Percentiles rank a stretch among this genome's conserved stretches.
Evolutionary conservation across 2,329 filamentous ascomycete species (phyloP).

Genomic region (Seiridium unicorne): DNA sequence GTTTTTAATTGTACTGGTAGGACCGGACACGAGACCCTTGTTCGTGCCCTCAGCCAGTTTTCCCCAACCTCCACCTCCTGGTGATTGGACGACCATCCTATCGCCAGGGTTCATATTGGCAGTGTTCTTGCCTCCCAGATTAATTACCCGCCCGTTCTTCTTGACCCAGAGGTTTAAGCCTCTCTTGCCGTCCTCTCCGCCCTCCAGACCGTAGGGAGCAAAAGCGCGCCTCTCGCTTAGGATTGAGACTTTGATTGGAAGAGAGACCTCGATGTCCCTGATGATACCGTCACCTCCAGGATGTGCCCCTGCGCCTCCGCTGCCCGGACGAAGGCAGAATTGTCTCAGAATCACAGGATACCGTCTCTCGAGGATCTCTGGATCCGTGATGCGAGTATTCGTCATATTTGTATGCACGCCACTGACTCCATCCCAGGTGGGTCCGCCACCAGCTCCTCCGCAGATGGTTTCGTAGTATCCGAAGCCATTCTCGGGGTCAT

Average conservation of each 20-base stretch:
- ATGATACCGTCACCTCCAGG: conserved; percentile 1
- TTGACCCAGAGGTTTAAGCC: conserved; percentile 7
- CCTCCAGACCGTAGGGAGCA: conserved; percentile 3
- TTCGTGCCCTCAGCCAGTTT: neutral
- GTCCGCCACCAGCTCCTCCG: conserved; percentile 31
- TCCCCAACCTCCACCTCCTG: conserved; percentile 22
- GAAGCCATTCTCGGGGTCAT: conserved; percentile 22
- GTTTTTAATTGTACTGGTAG: neutral
- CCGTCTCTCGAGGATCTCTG: conserved; percentile 30
- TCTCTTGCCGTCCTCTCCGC: conserved; percentile 1
- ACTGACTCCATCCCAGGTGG: conserved; percentile 26
- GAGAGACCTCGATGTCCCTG: neutral
- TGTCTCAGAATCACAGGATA: conserved; percentile 11
- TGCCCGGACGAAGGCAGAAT: neutral
- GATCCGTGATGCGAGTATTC: conserved; percentile 34
- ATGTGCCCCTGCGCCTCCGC: neutral
- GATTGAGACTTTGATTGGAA: conserved; percentile 1
- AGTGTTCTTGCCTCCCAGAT: conserved; percentile 18
- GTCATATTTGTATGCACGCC: conserved; percentile 34
- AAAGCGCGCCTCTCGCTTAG: conserved; percentile 2
- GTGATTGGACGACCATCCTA: conserved; percentile 17
- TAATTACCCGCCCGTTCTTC: conserved; percentile 13
- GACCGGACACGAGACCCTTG: neutral
- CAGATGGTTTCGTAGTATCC: conserved; percentile 33
- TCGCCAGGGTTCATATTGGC: conserved; percentile 16